Conservation (phyloP, 2,329 filamentous ascomycete genomes). For the Pyricularia sp. region DNA sequence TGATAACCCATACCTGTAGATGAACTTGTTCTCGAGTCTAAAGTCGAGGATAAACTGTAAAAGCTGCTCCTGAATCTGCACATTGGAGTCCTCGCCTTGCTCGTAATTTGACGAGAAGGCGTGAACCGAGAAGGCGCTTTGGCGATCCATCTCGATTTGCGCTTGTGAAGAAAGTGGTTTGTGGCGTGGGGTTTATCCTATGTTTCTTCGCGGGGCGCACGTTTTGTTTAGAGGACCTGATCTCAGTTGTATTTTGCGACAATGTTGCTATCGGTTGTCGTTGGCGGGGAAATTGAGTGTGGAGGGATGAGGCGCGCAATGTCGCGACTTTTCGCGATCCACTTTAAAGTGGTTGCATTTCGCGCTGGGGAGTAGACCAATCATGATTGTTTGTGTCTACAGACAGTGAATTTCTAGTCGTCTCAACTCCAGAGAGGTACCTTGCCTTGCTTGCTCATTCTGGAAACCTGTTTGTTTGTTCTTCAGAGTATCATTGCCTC, state of each 20-base stretch:
- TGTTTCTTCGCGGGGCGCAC: not conserved
- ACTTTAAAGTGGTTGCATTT: constrained; percentile 14
- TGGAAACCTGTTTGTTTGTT: not conserved
- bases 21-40: constrained; percentile 85
- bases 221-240: not conserved
- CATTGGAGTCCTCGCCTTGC: constrained; percentile 57
- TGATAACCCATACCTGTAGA: constrained; percentile 62
- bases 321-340: constrained; percentile 8
- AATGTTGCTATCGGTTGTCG: not conserved
- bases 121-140: constrained; percentile 77
- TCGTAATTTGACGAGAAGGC: constrained; percentile 63
- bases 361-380: not conserved
- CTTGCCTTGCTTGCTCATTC: not conserved
- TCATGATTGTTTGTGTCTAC: not conserved
- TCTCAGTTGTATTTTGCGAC: not conserved
- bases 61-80: constrained; percentile 68
- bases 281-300: not conserved
- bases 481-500: not conserved
- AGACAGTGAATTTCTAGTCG: not conserved
- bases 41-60: constrained; percentile 91
- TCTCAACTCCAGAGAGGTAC: not conserved
- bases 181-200: not conserved
- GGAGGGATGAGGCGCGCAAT: constrained; percentile 8
- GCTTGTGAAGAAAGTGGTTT: not conserved
- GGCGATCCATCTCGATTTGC: constrained; percentile 62